Evolutionary conservation across 2,329 filamentous ascomycete genomes (phyloP).

Genomic region (Colletotrichum spaethianum): DNA sequence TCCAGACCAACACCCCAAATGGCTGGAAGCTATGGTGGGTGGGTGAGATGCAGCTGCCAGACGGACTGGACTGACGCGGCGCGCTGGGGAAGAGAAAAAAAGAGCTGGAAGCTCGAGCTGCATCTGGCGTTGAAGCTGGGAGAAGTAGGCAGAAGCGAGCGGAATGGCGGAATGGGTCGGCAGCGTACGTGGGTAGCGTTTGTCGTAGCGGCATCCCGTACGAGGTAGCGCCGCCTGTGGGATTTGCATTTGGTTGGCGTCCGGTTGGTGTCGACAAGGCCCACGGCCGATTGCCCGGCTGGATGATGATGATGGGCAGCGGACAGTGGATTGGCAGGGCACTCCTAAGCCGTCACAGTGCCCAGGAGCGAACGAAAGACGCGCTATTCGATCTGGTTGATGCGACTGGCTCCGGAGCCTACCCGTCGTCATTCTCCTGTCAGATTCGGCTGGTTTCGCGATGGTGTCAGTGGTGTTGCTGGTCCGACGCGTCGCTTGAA

Average conservation of each 20-base stretch:
- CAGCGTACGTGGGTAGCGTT: slow-evolving; percentile 29
- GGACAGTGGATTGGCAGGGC: slow-evolving; percentile 8
- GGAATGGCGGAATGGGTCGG: slow-evolving; percentile 32
- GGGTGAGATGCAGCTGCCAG: slow-evolving; percentile 32
- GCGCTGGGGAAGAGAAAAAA: not conserved
- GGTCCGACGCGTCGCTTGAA: slow-evolving; percentile 15
- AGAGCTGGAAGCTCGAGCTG: slow-evolving; percentile 10
- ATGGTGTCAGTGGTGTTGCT: slow-evolving; percentile 9
- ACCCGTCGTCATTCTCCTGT: slow-evolving; percentile 18
- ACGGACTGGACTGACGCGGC: slow-evolving; percentile 20
- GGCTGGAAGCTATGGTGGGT: slow-evolving; percentile 28
- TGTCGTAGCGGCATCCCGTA: slow-evolving; percentile 30
- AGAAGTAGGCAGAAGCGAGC: slow-evolving; percentile 32
- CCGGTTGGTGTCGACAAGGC: slow-evolving; percentile 14
- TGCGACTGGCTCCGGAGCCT: slow-evolving; percentile 7
- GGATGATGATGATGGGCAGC: not conserved
- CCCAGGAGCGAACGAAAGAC: slow-evolving; percentile 8
- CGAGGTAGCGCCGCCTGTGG: slow-evolving; percentile 28
- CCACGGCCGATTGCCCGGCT: slow-evolving; percentile 24
- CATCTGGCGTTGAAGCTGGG: not conserved
- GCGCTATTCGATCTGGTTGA: slow-evolving; percentile 15
- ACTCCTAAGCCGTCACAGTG: slow-evolving; percentile 17
- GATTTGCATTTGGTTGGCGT: slow-evolving; percentile 38
- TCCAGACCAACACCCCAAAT: slow-evolving; percentile 31
- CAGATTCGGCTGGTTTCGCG: slow-evolving; percentile 20